Evolutionary conservation across 306 rosid species (phyloP), one percentile per base, ranked within the genome.

Genomic region (Begonia fuchsioides): DNA sequence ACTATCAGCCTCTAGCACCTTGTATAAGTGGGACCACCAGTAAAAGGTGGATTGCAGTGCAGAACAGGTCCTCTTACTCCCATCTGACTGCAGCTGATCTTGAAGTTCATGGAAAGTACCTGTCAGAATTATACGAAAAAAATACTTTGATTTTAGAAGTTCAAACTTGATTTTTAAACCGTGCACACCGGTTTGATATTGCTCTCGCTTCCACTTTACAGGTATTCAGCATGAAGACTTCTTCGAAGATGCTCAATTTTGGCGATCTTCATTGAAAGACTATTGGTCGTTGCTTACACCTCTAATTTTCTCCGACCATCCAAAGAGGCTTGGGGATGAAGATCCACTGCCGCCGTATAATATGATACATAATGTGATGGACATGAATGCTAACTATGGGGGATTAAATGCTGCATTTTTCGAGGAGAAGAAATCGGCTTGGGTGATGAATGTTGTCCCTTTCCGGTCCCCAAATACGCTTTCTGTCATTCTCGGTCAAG

Each of bases 321-420:
- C 99, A 38, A 92, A 92, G 92, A 86, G 96, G 74, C 98, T 94
- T 52, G 99, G 99, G 15, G 99, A 92, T 65, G 99, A 92, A 78
- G 99, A 92, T 70, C 96, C 99, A 32, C 54, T 92, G 60, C 96
- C 99, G 59, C 96, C 99, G 44, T 92, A 72, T 71, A 92, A 92
- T 76, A 92, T 92, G 99, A 57, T 92, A 57, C 85, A 93, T 57
- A 92, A 92, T 73, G 94, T 82, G 68, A 82, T 92, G 80, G 99
- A 92, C 72, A 86, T 92, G 94, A 79, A 38, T 72, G 83, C 96
- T 58, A 85, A 73, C 59, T 92, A 75, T 72, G 99, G 96, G 39
- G 83, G 93, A 54, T 68, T 92, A 53, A 85, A 82, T 64, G 76
- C 96, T 59, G 99, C 99, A 60, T 77, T 92, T 57, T 61, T 86